phyloP scores from a whole-genome alignment of 805 yeast genomes.

The Candida ovalis region DNA sequence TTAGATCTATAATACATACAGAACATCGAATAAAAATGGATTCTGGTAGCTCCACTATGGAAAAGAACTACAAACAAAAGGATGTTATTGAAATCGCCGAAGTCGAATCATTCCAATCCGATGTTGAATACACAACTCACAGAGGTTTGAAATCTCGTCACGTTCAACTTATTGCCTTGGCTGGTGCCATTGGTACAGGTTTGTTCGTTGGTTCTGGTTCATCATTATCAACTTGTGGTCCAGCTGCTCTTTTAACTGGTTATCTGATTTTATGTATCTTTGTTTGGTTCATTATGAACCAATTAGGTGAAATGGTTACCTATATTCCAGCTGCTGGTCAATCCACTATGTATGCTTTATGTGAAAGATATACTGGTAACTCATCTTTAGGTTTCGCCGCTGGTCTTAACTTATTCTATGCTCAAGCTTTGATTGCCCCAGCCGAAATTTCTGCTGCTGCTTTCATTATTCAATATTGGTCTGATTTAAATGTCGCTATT shows the following conservation, averaged over 20 bases:
- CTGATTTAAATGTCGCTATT: constrained; percentile 53
- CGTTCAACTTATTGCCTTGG: constrained; percentile 63
- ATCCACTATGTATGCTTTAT: constrained; percentile 53
- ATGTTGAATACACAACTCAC: constrained; percentile 24
- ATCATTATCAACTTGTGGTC: constrained; percentile 30
- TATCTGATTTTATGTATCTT: constrained; percentile 60
- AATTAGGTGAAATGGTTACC: constrained; percentile 66
- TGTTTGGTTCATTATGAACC: constrained; percentile 61
- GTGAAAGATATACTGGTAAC: constrained; percentile 35
- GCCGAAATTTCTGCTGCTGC: constrained; percentile 67
- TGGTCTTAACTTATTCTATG: constrained; percentile 45
- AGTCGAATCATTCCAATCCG: constrained; percentile 1
- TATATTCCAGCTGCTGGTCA: constrained; percentile 60
- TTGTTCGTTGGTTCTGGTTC: constrained; percentile 46
- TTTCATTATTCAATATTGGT: constrained; percentile 59
- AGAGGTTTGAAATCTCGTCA: constrained; percentile 44
- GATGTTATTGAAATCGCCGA: constrained; percentile 5
- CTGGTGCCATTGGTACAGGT: constrained; percentile 69
- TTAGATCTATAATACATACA: neutral
- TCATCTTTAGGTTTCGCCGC: constrained; percentile 58
- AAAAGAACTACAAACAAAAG: neutral
- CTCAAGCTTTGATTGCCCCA: constrained; percentile 50
- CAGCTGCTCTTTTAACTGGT: constrained; percentile 50
- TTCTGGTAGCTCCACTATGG: neutral
- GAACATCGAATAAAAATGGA: neutral